These are phyloP conservation scores for Neophaeococcomyces aloes DNA, from an alignment of 2,329 filamentous ascomycete species.

Conservation along the genomic window DNA sequence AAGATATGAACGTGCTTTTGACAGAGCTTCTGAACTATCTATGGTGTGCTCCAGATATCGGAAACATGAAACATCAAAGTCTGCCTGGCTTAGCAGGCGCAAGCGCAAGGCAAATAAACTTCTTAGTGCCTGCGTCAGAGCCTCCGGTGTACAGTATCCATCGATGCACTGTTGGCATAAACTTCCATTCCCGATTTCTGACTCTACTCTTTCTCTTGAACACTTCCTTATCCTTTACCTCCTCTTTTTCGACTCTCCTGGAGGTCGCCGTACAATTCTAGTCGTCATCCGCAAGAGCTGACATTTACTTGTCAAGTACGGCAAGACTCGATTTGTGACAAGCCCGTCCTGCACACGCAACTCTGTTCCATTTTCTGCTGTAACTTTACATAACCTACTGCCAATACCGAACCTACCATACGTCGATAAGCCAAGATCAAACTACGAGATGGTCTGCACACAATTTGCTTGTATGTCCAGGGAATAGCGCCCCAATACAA, in stretches of 20 bases:
- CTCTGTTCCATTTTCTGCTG: slow-evolving; percentile 19
- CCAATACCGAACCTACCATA: not conserved
- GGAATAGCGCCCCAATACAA: not conserved
- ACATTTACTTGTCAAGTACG: slow-evolving; percentile 44
- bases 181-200: slow-evolving; percentile 4
- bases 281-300: slow-evolving; percentile 30
- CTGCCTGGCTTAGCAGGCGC: too few relatives aligned
- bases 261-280: slow-evolving; percentile 23
- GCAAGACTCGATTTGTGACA: slow-evolving; percentile 27
- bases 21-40: not conserved
- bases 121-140: too few relatives aligned
- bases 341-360: slow-evolving; percentile 12
- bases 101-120: too few relatives aligned
- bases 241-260: slow-evolving; percentile 19
- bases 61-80: too few relatives aligned
- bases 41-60: too few relatives aligned
- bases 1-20: not conserved
- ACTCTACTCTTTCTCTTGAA: slow-evolving; percentile 1
- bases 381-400: slow-evolving; percentile 9
- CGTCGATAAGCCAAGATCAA: slow-evolving; percentile 21
- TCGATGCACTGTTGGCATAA: not conserved
- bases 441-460: slow-evolving; percentile 68
- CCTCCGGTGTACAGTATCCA: too few relatives aligned
- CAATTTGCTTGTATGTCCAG: slow-evolving; percentile 69
- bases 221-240: slow-evolving; percentile 19